These are phyloP conservation scores for Phytophthora sansomeana DNA, from an alignment of 352 stramenopile genomes.

Conservation along the genomic window DNA sequence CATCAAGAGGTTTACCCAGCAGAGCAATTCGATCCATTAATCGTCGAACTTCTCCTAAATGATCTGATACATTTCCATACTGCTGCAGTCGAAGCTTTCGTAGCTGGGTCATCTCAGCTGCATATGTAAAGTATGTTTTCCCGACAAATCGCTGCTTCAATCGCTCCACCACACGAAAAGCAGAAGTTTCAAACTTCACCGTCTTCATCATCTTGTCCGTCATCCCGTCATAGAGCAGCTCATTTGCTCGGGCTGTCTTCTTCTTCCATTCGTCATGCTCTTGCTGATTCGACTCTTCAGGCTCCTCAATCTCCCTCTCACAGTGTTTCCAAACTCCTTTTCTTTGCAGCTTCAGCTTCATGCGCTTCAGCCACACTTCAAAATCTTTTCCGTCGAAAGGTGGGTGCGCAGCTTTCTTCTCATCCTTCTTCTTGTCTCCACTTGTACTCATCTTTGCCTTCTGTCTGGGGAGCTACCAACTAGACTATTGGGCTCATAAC, in stretches of 20 bases:
- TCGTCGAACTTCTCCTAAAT: background rate
- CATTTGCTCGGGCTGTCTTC: background rate
- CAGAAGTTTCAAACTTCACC: background rate
- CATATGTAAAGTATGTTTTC: slow-evolving; percentile 12
- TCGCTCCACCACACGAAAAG: background rate
- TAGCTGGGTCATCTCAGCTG: background rate
- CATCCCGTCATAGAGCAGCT: background rate
- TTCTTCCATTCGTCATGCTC: slow-evolving; percentile 1
- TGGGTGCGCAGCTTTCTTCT: background rate
- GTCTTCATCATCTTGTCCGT: slow-evolving; percentile 4
- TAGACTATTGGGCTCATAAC: too few relatives aligned
- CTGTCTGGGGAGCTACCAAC: too few relatives aligned
- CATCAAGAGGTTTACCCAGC: background rate
- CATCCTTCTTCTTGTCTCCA: slow-evolving; percentile 8
- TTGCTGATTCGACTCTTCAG: slow-evolving; percentile 3
- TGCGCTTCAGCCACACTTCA: slow-evolving; percentile 7
- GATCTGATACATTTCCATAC: background rate
- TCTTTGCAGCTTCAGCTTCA: slow-evolving; percentile 11
- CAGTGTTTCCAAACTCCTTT: slow-evolving; percentile 9
- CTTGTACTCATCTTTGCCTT: too few relatives aligned
- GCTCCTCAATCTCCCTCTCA: background rate
- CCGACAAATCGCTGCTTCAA: background rate
- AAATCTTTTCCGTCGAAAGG: slow-evolving; percentile 17
- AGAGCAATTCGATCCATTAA: background rate
- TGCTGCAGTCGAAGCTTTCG: background rate